Conservation (phyloP, 257 asterid species). For the Gentiana macrophylla region DNA sequence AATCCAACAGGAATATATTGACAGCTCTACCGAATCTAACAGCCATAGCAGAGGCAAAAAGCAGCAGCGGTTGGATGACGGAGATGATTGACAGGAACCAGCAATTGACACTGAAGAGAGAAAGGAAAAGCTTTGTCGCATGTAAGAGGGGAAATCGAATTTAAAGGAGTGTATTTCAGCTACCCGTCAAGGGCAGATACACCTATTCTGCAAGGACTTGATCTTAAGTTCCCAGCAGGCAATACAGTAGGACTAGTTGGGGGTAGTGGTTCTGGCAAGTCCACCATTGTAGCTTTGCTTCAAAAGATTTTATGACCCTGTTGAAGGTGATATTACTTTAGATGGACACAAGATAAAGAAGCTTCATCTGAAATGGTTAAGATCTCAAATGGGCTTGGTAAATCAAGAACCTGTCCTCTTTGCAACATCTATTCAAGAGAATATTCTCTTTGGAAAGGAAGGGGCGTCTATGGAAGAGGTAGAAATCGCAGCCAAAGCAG, state of each 20-base stretch:
- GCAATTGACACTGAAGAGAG: constrained; percentile 50
- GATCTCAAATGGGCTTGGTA: constrained; percentile 75
- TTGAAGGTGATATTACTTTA: constrained; percentile 46
- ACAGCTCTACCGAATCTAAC: constrained; percentile 77
- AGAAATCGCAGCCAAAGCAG: constrained; percentile 58
- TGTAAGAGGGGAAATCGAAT: constrained; percentile 65
- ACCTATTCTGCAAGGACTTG: constrained; percentile 40
- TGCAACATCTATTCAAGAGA: constrained; percentile 69
- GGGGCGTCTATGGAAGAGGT: constrained; percentile 61
- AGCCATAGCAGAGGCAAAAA: constrained; percentile 64
- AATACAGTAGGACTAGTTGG: constrained; percentile 57
- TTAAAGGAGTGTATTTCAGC: constrained; percentile 49
- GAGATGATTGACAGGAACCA: constrained; percentile 50
- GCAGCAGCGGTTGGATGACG: constrained; percentile 56
- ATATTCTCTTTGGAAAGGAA: constrained; percentile 63
- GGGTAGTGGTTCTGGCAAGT: constrained; percentile 66
- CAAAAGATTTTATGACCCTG: constrained; percentile 60
- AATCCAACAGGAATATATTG: constrained; percentile 37
- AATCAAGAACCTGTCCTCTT: constrained; percentile 81
- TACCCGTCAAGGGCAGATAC: constrained; percentile 71
- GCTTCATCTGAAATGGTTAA: constrained; percentile 70
- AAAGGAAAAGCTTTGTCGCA: constrained; percentile 45
- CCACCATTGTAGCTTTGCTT: constrained; percentile 43
- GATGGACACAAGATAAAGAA: constrained; percentile 64
- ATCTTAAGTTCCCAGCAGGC: constrained; percentile 44